A percentile compares a stretch with the other conserved stretches of the same genome.
These are phyloP conservation scores for Xylariaceae sp. DNA, from an alignment of 2,329 filamentous ascomycete species.

Conservation along the genomic window DNA sequence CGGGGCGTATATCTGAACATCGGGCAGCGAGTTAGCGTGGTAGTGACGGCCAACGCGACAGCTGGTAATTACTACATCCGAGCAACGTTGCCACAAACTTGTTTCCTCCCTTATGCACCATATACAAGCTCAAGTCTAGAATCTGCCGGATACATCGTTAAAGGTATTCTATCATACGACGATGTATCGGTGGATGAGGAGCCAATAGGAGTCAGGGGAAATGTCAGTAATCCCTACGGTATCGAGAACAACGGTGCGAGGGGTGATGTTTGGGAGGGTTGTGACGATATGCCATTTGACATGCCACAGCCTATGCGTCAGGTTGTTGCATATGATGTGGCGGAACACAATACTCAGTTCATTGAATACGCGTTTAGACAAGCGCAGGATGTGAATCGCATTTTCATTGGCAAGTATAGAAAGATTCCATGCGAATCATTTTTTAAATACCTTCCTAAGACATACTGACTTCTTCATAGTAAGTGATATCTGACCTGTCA, in stretches of 20 bases:
- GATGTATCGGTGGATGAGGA: conserved; percentile 11
- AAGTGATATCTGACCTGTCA: too few species aligned
- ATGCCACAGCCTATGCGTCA: conserved; percentile 31
- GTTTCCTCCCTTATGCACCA: conserved; percentile 35
- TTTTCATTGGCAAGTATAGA: conserved; percentile 36
- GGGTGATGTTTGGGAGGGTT: conserved; percentile 33
- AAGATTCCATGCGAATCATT: too few species aligned
- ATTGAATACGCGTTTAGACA: conserved; percentile 36
- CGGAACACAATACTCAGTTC: conserved; percentile 31
- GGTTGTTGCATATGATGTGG: conserved; percentile 29
- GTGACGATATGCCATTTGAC: conserved; percentile 37
- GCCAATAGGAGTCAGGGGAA: conserved; percentile 25
- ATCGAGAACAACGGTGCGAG: conserved; percentile 29
- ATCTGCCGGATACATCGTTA: conserved; percentile 26
- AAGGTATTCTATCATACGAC: conserved; percentile 33
- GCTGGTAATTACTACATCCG: conserved; percentile 36
- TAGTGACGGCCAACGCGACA: conserved; percentile 34
- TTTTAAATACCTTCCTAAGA: too few species aligned
- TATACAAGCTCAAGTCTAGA: conserved; percentile 31
- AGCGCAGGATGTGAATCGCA: conserved; percentile 35
- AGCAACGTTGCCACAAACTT: conserved; percentile 34
- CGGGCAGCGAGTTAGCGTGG: conserved; percentile 38
- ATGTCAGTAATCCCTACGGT: conserved; percentile 32
- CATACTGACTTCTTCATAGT: too few species aligned
- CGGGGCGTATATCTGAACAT: conserved; percentile 39